Percentiles rank a stretch among this genome's conserved stretches.
These are phyloP conservation scores for Nicotiana sylvestris DNA, from an alignment of 257 asterid species.

Conservation along the genomic window DNA sequence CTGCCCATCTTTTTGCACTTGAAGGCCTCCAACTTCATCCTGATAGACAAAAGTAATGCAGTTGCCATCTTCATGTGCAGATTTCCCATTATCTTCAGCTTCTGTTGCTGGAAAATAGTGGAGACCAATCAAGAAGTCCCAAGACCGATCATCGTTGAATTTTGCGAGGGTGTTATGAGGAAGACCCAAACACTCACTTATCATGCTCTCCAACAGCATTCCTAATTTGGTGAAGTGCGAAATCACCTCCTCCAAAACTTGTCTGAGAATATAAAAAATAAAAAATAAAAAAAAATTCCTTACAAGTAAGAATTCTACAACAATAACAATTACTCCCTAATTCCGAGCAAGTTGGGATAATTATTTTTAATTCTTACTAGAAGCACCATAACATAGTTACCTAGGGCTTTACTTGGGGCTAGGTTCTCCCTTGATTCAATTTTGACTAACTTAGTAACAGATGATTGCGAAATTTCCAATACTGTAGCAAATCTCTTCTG, in stretches of 20 bases:
- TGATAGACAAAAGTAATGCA: slow-evolving; percentile 37
- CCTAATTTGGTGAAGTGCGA: slow-evolving; percentile 27
- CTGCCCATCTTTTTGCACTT: slow-evolving; percentile 32
- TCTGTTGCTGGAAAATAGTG: slow-evolving; percentile 41
- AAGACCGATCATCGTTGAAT: slow-evolving; percentile 39
- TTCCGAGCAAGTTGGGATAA: too few species aligned
- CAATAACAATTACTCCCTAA: too few species aligned
- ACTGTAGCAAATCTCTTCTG: too few species aligned
- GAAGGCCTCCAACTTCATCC: slow-evolving; percentile 55
- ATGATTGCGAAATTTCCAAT: too few species aligned
- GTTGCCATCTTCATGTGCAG: slow-evolving; percentile 44
- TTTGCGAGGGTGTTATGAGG: slow-evolving; percentile 35
- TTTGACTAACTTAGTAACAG: too few species aligned
- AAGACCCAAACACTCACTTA: slow-evolving; percentile 52
- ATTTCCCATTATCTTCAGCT: slow-evolving; percentile 30
- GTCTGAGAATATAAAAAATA: slow-evolving; percentile 14
- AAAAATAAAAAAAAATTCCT: too few species aligned
- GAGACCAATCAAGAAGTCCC: slow-evolving; percentile 48
- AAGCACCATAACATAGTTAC: background rate
- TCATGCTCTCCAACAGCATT: slow-evolving; percentile 28
- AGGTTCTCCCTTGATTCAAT: too few species aligned
- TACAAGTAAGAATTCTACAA: too few species aligned
- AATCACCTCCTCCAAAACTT: slow-evolving; percentile 38
- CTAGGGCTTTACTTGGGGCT: too few species aligned
- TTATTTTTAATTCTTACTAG: background rate